Percentiles rank a stretch among this genome's conserved stretches.
Evolutionary conservation across 169 alveolate species (phyloP).

Genomic region (Plasmodium coatneyi): DNA sequence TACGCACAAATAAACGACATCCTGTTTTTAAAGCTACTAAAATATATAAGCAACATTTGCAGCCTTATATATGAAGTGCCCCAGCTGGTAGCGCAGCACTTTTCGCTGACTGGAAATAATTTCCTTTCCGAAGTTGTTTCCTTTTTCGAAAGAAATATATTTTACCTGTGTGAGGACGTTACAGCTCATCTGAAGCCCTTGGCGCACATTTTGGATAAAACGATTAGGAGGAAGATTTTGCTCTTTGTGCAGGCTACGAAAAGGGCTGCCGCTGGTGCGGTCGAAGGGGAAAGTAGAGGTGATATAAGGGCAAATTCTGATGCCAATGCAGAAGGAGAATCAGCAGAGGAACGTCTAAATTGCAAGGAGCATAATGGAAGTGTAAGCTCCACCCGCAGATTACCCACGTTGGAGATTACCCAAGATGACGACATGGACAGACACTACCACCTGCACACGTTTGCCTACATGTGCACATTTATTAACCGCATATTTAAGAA

Average conservation of each 20-base stretch:
- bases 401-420: not conserved
- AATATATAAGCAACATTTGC: conserved; percentile 50
- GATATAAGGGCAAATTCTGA: not conserved
- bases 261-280: not conserved
- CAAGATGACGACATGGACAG: not conserved
- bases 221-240: conserved; percentile 30
- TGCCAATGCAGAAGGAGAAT: not conserved
- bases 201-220: conserved; percentile 19
- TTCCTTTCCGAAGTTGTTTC: conserved; percentile 9
- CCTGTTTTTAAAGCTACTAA: conserved; percentile 45
- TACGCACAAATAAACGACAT: not conserved
- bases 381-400: not conserved
- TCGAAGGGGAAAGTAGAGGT: not conserved
- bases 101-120: conserved; percentile 20
- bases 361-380: not conserved
- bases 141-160: conserved; percentile 20
- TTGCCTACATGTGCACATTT: conserved; percentile 47
- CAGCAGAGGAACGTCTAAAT: not conserved
- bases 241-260: conserved; percentile 5
- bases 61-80: conserved; percentile 17
- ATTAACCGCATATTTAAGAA: conserved; percentile 37
- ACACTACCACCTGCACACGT: conserved; percentile 35
- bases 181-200: conserved; percentile 22
- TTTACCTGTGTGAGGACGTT: conserved; percentile 35
- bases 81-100: conserved; percentile 25